Percentiles rank a stretch among this genome's conserved stretches.
phyloP scores from a whole-genome alignment of 1,284 basidiomycete species.

The Cutaneotrichosporon cavernicola region DNA sequence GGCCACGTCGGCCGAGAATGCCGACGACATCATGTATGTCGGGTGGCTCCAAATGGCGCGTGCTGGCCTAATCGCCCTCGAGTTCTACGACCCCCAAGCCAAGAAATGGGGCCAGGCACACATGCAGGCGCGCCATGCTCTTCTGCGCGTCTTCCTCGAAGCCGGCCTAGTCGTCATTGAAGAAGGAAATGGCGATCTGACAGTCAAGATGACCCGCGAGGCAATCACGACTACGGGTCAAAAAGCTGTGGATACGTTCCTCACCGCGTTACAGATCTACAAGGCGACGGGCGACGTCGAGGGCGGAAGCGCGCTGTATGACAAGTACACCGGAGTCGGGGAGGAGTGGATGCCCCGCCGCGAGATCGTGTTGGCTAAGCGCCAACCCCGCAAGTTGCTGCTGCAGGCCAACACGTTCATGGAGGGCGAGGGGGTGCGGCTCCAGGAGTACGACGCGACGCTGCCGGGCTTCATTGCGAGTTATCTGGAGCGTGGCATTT shows the following conservation, averaged over 20 bases:
- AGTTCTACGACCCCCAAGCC: conserved; percentile 75
- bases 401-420: conserved; percentile 26
- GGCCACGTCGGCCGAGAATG: conserved; percentile 15
- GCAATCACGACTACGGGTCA: conserved; percentile 20
- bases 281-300: conserved; percentile 25
- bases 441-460: conserved; percentile 23
- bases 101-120: conserved; percentile 87
- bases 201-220: conserved; percentile 19
- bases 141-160: conserved; percentile 21
- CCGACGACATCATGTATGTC: conserved; percentile 67
- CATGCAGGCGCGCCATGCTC: conserved; percentile 60
- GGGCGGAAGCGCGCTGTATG: conserved; percentile 21
- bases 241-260: conserved; percentile 23
- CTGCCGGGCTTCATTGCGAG: conserved; percentile 23
- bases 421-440: conserved; percentile 20
- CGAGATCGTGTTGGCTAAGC: conserved; percentile 22
- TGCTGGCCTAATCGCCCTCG: conserved; percentile 72
- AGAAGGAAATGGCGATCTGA: conserved; percentile 21
- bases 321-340: conserved; percentile 14
- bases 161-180: conserved; percentile 19
- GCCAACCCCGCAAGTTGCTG: conserved; percentile 26
- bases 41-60: conserved; percentile 80
- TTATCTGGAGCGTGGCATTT: conserved; percentile 25
- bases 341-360: conserved; percentile 23
- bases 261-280: conserved; percentile 25